Evolutionary conservation across 2,329 filamentous ascomycete species (phyloP).

Genomic region (Pseudocercospora fijiensis): DNA sequence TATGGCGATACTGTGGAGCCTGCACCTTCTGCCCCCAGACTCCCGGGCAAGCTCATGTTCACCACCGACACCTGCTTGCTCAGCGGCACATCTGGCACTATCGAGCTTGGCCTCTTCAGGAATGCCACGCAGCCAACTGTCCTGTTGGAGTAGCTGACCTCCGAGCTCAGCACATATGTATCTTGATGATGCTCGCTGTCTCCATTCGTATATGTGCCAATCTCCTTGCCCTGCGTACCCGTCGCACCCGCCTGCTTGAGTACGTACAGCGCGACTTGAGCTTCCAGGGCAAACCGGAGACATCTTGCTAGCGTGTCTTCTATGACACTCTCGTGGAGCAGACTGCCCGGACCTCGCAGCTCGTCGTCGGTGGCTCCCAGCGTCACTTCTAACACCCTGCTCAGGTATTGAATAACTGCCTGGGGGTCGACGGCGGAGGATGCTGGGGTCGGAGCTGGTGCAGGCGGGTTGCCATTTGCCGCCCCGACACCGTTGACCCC

Average conservation of each 20-base stretch:
- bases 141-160: constrained; percentile 75
- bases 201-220: constrained; percentile 44
- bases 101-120: constrained; percentile 82
- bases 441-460: constrained; percentile 27
- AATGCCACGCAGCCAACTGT: constrained; percentile 84
- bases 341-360: constrained; percentile 75
- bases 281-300: constrained; percentile 82
- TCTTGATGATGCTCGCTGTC: constrained; percentile 48
- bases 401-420: constrained; percentile 50
- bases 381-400: constrained; percentile 49
- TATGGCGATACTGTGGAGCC: constrained; percentile 72
- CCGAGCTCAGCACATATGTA: constrained; percentile 75
- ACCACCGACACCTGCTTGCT: constrained; percentile 88
- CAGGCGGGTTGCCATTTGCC: constrained; percentile 33
- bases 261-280: constrained; percentile 84
- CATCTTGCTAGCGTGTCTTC: constrained; percentile 83
- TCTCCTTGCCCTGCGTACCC: constrained; percentile 49
- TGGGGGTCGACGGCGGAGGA: constrained; percentile 46
- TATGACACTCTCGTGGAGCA: constrained; percentile 71
- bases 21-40: constrained; percentile 51
- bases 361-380: constrained; percentile 64
- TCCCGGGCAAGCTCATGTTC: constrained; percentile 80
- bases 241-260: constrained; percentile 68
- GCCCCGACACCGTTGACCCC: constrained; percentile 39
- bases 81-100: constrained; percentile 79